phyloP scores from a whole-genome alignment of 2,329 filamentous ascomycete genomes.

The Pseudonectria buxi region DNA sequence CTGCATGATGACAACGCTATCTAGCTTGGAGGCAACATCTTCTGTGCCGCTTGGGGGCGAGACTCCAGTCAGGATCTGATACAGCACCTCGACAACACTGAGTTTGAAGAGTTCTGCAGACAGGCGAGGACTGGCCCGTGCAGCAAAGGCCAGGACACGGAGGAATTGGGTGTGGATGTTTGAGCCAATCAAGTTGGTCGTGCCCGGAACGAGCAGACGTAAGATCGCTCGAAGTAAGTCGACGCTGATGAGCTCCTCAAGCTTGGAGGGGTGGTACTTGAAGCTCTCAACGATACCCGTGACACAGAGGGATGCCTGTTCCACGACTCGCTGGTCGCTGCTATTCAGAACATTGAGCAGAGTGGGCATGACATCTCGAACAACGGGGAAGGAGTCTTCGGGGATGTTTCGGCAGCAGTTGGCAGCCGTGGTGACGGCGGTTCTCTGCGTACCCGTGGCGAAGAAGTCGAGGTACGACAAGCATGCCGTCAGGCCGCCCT shows the following conservation, averaged over 20 bases:
- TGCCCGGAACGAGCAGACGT: constrained; percentile 82
- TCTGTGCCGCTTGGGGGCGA: constrained; percentile 77
- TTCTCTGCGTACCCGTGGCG: constrained; percentile 91
- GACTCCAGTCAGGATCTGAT: constrained; percentile 93
- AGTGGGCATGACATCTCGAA: constrained; percentile 94
- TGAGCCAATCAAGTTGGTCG: constrained; percentile 88
- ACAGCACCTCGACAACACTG: constrained; percentile 94
- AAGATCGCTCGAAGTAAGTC: constrained; percentile 80
- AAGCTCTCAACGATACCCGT: constrained; percentile 97
- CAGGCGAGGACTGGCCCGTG: constrained; percentile 77
- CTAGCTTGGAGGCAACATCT: constrained; percentile 76
- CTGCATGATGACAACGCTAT: constrained; percentile 98
- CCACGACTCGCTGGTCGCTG: constrained; percentile 92
- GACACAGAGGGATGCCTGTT: constrained; percentile 92
- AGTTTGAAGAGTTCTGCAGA: constrained; percentile 91
- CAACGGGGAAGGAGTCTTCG: constrained; percentile 84
- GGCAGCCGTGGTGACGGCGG: constrained; percentile 91
- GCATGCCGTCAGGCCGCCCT: constrained; percentile 93
- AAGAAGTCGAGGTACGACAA: constrained; percentile 96
- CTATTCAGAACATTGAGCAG: constrained; percentile 84
- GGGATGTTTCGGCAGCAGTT: constrained; percentile 98
- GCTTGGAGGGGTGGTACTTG: constrained; percentile 75
- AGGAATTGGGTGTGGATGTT: constrained; percentile 96
- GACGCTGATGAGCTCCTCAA: constrained; percentile 87
- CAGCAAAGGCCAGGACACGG: constrained; percentile 82